A percentile compares a stretch with the other conserved stretches of the same genome.
Conservation (phyloP, 306 rosid species). For the Vigna nakashimae region DNA sequence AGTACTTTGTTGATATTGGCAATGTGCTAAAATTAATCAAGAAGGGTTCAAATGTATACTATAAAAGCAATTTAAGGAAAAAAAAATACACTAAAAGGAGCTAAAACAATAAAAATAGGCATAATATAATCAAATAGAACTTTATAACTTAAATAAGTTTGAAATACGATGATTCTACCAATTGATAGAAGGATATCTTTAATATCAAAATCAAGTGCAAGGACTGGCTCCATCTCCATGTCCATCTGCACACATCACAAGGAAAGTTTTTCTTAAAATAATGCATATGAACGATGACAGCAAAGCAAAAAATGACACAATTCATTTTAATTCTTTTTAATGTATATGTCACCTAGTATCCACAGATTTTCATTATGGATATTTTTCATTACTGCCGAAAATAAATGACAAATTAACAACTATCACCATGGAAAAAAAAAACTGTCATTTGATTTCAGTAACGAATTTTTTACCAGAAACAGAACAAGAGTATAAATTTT, state of each 20-base stretch:
- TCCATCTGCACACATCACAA: slow-evolving; percentile 67
- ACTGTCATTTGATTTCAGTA: neutral
- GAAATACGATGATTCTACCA: slow-evolving; percentile 34
- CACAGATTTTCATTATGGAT: slow-evolving; percentile 5
- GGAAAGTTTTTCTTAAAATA: slow-evolving; percentile 27
- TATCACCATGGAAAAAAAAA: neutral
- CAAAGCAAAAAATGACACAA: slow-evolving; percentile 9
- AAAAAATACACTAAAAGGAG: slow-evolving; percentile 3
- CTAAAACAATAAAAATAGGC: slow-evolving; percentile 4
- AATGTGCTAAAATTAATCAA: neutral
- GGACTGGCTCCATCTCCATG: slow-evolving; percentile 79
- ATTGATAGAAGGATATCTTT: slow-evolving; percentile 80
- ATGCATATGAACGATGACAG: slow-evolving; percentile 32
- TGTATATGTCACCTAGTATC: neutral
- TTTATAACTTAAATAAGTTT: slow-evolving; percentile 21
- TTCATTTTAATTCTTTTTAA: neutral
- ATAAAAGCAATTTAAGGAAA: slow-evolving; percentile 8
- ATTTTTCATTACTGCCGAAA: slow-evolving; percentile 7
- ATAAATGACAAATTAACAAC: slow-evolving; percentile 2
- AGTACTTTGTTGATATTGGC: neutral
- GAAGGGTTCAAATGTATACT: slow-evolving; percentile 3
- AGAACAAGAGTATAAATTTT: too few relatives aligned
- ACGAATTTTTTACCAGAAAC: neutral
- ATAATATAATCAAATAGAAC: slow-evolving; percentile 16
- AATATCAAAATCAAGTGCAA: slow-evolving; percentile 84